Percentiles rank a stretch among this genome's conserved stretches.
These are phyloP conservation scores for Leishmania martiniquensis DNA, from an alignment of 208 protist genomes.

Conservation along the genomic window DNA sequence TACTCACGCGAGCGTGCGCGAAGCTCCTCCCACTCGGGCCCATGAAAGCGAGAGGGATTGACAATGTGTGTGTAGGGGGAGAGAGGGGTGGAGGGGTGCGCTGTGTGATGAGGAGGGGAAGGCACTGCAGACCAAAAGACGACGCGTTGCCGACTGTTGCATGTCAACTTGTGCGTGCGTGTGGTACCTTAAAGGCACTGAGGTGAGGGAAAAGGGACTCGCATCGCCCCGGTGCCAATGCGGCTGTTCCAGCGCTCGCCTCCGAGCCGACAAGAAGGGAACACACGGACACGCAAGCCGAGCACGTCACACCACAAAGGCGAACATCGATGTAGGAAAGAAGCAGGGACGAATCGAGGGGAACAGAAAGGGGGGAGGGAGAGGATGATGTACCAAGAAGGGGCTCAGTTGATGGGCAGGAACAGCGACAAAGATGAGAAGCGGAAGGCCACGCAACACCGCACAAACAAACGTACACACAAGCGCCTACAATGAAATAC, in stretches of 20 bases:
- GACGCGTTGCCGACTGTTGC: neutral
- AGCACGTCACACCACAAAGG: conserved; percentile 1
- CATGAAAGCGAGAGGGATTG: conserved; percentile 6
- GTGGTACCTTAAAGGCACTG: neutral
- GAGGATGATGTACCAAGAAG: neutral
- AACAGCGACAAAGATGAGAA: conserved; percentile 1
- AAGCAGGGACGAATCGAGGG: conserved; percentile 16
- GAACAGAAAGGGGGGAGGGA: neutral
- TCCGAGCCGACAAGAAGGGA: neutral
- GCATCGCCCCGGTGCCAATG: neutral
- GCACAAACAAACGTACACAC: conserved; percentile 1
- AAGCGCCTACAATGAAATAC: neutral
- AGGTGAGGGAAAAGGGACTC: neutral
- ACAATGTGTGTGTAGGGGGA: neutral
- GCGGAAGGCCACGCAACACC: neutral
- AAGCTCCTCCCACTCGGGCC: neutral
- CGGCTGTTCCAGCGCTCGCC: neutral
- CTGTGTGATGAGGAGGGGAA: conserved; percentile 3
- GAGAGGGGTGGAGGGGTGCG: neutral
- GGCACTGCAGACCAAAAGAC: neutral
- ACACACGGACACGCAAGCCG: conserved; percentile 2
- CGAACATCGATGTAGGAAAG: neutral
- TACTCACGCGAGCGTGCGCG: neutral
- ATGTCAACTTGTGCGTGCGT: neutral
- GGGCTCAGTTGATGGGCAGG: neutral